A percentile compares a stretch with the other conserved stretches of the same genome.
Conservation (phyloP, 495 filamentous ascomycete genomes). For the Penicillium cinerascens region DNA sequence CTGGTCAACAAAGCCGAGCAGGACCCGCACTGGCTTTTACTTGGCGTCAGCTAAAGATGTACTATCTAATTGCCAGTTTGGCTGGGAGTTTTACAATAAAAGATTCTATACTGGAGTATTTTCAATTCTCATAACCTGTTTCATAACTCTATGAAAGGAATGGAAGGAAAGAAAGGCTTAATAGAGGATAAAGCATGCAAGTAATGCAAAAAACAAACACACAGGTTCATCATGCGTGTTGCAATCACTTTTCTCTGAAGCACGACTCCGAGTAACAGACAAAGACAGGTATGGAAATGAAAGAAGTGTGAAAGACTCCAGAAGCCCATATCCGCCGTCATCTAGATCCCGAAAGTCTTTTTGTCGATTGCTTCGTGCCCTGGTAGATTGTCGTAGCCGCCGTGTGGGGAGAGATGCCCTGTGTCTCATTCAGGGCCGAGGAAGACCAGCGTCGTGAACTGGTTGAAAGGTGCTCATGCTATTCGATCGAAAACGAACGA, state of each 20-base stretch:
- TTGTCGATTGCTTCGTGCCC: constrained; percentile 27
- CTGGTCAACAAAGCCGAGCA: neutral
- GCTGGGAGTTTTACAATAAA: neutral
- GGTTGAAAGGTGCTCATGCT: constrained; percentile 6
- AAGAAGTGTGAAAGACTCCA: constrained; percentile 5
- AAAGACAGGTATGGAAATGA: constrained; percentile 20
- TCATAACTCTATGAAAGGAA: constrained; percentile 43
- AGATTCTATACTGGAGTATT: constrained; percentile 6
- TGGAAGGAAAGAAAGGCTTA: constrained; percentile 41
- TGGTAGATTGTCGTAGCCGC: constrained; percentile 23
- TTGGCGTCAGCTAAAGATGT: neutral
- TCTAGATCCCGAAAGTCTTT: constrained; percentile 17
- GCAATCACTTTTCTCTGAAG: constrained; percentile 35
- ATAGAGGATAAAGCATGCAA: constrained; percentile 32
- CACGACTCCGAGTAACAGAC: constrained; percentile 15
- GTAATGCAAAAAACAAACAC: constrained; percentile 26
- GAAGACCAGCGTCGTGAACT: constrained; percentile 11
- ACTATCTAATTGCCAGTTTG: neutral
- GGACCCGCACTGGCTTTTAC: neutral
- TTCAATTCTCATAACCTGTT: constrained; percentile 44
- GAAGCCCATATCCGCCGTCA: constrained; percentile 14
- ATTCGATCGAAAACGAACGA: constrained; percentile 11
- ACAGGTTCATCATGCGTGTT: constrained; percentile 31
- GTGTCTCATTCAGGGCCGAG: constrained; percentile 14
- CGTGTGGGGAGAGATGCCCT: constrained; percentile 10